Evolutionary conservation across 768 basidiomycete genomes (phyloP), one percentile per base, ranked within the genome.

Genomic region (Leccinum rimulosum): DNA sequence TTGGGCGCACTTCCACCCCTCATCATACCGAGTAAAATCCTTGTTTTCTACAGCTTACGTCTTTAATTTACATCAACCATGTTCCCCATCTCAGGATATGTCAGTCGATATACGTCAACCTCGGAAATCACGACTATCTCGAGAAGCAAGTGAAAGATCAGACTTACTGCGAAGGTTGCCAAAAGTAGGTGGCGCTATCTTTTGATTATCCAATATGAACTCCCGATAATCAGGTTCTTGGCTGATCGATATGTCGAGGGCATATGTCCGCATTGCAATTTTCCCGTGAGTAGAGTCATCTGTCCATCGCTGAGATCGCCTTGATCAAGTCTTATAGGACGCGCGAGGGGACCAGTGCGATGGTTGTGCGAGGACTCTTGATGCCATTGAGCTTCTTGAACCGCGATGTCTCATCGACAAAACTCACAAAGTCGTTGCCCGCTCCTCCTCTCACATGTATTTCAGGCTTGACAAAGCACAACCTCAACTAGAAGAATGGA

Each of bases 341-440:
- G 97, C 96, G 35, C 90, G 97, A 36, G 97, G 97, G 8, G 97
- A 99, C 73, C 97, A 99, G 77, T 99, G 97, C 73, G 97, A 99
- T 73, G 80, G 86, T 55, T 99, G 97, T 73, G 86, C 88, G 49
- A 83, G 92, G 56, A 98, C 97, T 2, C 83, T 97, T 48, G 93
- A 98, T 63, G 93, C 97, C 2, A 84, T 95, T 60, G 94, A 97
- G 66, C 83, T 99, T 56, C 81, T 98, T 73, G 88, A 93, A 65
- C 97, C 97, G n/a, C 86, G 95, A 47, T 99, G 97, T 71, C 84
- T 95, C 56, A 81, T 97, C 57, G 80, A 94, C 75, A 89, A 86
- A 70, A 79, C 84, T 0, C 95, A 96, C 70, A 82, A 77, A 35
- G 84, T 97, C 43, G 84, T 85, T 8, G 86, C 91, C 43, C 82